Base-by-base conservation (phyloP, 2,329 filamentous ascomycete genomes). In the Claviceps purpurea region DNA sequence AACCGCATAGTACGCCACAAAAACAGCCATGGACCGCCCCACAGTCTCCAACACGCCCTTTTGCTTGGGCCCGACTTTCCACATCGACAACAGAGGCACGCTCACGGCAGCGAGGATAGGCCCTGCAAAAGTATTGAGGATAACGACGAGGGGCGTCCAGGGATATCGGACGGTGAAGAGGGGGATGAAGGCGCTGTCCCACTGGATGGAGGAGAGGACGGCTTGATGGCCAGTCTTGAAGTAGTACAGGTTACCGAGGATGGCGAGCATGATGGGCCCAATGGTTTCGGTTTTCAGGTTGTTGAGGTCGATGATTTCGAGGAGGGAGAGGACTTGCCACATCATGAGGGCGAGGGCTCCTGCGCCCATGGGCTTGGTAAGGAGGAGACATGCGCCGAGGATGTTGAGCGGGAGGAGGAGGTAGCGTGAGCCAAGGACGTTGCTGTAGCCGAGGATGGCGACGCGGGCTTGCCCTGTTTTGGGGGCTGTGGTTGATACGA, bases 161-260 rank as follows among this genome's bases (percentile, higher is more conserved):
- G 93, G 93, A 68, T 98, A 96, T 53, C 80, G 79, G 57, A 98
- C 80, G 5, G 79, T 81, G 54, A 84, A 81, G 7, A 97, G 76
- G 0, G 91, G 87, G 58, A 98, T 87, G 69, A 98, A 98, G 3
- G 89, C 91, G 20, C 81, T 80, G 70, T 98, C 93, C 93, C 93
- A 98, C 64, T 98, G 93, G 62, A 98, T 91, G 58, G 82, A 87
- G 59, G 84, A 79, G 24, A 95, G 77, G 0, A 83, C 85, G 13
- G 91, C 91, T 69, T 97, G 91, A 68, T 98, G 93, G 55, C 93
- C 93, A 0, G 93, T 98, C 65, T 95, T 96, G 80, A 98, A 98
- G 73, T 84, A 98, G 72, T 96, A 84, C 68, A 91, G 95, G 61
- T 86, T 89, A 54, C 90, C 93, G 1, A 98, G 79, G n/a, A 97